A percentile compares a stretch with the other conserved stretches of the same genome.
Evolutionary conservation across 164 flowering plant genomes (phyloP).

Genomic region (Sextonia rubra): DNA sequence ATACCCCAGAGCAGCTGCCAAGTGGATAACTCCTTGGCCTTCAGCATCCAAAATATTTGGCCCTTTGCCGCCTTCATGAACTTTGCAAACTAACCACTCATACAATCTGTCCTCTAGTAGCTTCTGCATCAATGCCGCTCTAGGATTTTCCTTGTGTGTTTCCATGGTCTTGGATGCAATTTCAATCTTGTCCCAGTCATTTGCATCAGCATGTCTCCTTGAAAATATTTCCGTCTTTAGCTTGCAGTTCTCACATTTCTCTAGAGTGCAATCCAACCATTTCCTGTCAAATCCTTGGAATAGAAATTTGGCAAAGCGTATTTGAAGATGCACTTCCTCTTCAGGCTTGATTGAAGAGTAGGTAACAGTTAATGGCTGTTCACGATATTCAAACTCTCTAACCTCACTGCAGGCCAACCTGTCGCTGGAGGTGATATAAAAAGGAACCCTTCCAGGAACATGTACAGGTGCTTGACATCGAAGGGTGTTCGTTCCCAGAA

Average conservation of each 20-base stretch:
- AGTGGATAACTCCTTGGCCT: constrained; percentile 68
- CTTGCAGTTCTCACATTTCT: constrained; percentile 44
- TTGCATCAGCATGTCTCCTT: constrained; percentile 11
- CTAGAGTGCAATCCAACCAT: constrained; percentile 34
- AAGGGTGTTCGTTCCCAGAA: constrained; percentile 36
- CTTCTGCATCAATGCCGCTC: constrained; percentile 39
- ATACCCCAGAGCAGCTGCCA: constrained; percentile 82
- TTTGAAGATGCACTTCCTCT: constrained; percentile 47
- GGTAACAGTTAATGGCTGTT: constrained; percentile 20
- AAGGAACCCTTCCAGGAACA: constrained; percentile 61
- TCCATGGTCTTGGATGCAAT: constrained; percentile 7
- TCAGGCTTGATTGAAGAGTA: constrained; percentile 18
- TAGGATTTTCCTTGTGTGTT: constrained; percentile 19
- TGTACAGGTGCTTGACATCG: constrained; percentile 65
- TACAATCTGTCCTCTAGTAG: constrained; percentile 52
- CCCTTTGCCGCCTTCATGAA: constrained; percentile 56
- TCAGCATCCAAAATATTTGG: constrained; percentile 45
- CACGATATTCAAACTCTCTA: constrained; percentile 62
- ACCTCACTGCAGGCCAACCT: constrained; percentile 84
- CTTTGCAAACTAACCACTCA: constrained; percentile 56
- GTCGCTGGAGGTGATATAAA: constrained; percentile 62
- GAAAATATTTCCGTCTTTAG: constrained; percentile 26
- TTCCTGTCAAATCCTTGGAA: constrained; percentile 26
- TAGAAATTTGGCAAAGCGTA: constrained; percentile 48
- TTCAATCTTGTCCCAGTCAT: constrained; percentile 27